Evolutionary conservation across 2,329 filamentous ascomycete genomes (phyloP).

Genomic region (Phyllachora maydis): DNA sequence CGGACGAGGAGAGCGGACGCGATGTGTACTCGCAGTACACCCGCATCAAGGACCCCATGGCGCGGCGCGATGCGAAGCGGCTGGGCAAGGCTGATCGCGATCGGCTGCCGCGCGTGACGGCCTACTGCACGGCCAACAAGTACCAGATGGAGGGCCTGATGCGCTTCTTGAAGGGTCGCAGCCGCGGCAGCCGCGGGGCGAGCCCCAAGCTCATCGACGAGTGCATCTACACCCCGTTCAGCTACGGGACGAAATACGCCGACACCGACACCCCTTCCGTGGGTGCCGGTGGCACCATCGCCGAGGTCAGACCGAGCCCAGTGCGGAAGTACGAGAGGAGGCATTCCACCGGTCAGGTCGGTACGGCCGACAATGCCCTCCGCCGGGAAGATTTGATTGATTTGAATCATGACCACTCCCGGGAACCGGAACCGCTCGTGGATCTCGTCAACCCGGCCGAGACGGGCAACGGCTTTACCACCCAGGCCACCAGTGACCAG

Average conservation of each 20-base stretch:
- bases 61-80: conserved; percentile 74
- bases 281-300: neutral
- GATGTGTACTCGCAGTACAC: conserved; percentile 98
- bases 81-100: conserved; percentile 86
- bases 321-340: conserved; percentile 38
- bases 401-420: too few relatives aligned
- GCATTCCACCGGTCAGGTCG: conserved; percentile 55
- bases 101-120: conserved; percentile 73
- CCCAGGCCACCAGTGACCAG: too few relatives aligned
- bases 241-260: conserved; percentile 36
- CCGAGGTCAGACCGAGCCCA: conserved; percentile 7
- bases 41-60: conserved; percentile 89
- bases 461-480: conserved; percentile 6
- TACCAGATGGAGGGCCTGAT: conserved; percentile 82
- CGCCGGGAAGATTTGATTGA: conserved; percentile 43
- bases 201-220: conserved; percentile 90
- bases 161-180: conserved; percentile 73
- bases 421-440: conserved; percentile 5
- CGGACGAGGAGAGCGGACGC: conserved; percentile 74
- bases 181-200: conserved; percentile 48
- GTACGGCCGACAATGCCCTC: conserved; percentile 28
- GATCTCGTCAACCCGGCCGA: neutral
- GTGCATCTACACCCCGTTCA: conserved; percentile 91
- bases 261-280: too few relatives aligned
- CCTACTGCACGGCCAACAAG: conserved; percentile 84